Percentiles rank a stretch among this genome's conserved stretches.
These are phyloP conservation scores for Podospora fimiseda DNA, from an alignment of 495 filamentous ascomycete genomes.

Conservation along the genomic window DNA sequence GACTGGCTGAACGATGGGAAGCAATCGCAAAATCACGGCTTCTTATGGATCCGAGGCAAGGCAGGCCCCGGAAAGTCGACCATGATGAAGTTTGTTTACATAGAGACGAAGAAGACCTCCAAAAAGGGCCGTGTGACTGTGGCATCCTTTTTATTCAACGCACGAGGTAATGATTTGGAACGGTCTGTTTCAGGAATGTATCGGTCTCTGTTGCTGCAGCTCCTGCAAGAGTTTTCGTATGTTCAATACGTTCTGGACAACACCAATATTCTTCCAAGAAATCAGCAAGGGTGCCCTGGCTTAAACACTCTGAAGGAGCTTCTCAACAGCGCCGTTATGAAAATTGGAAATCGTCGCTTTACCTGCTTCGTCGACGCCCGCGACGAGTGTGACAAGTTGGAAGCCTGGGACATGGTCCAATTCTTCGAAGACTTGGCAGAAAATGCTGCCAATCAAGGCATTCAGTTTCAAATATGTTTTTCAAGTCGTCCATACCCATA, in stretches of 20 bases:
- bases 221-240: slow-evolving; percentile 19
- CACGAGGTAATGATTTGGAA: slow-evolving; percentile 35
- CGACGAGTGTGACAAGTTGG: slow-evolving; percentile 30
- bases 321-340: slow-evolving; percentile 18
- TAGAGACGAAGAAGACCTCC: slow-evolving; percentile 9
- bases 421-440: slow-evolving; percentile 28
- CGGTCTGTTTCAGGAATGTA: slow-evolving; percentile 47
- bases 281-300: slow-evolving; percentile 6
- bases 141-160: slow-evolving; percentile 22
- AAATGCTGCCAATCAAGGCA: neutral
- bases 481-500: slow-evolving; percentile 47
- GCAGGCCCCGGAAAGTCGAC: slow-evolving; percentile 47
- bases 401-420: slow-evolving; percentile 28
- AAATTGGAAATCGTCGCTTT: slow-evolving; percentile 13
- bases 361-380: slow-evolving; percentile 36
- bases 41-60: slow-evolving; percentile 51
- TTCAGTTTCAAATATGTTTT: slow-evolving; percentile 32
- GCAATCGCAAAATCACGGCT: slow-evolving; percentile 34
- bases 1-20: slow-evolving; percentile 37
- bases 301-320: slow-evolving; percentile 17
- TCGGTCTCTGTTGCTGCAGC: slow-evolving; percentile 39
- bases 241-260: slow-evolving; percentile 21
- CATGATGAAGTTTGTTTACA: slow-evolving; percentile 20
- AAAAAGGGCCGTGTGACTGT: neutral
- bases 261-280: neutral